These are phyloP conservation scores for Talaromyces proteolyticus DNA, from an alignment of 495 filamentous ascomycete genomes.

Conservation along the genomic window DNA sequence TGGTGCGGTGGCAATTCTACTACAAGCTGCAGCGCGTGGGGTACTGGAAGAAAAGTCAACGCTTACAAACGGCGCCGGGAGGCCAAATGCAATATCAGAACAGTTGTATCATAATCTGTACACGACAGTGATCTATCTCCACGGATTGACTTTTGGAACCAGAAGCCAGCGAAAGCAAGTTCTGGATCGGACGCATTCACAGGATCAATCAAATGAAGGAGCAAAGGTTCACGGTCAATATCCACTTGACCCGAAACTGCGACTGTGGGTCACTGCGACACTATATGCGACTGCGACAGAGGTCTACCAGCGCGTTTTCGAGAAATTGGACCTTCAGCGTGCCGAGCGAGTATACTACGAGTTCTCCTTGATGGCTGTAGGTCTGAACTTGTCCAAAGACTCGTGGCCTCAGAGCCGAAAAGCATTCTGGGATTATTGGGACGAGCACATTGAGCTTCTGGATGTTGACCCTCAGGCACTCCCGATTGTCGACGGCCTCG, in stretches of 20 bases:
- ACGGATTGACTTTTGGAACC: constrained; percentile 32
- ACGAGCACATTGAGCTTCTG: constrained; percentile 24
- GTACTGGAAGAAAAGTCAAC: constrained; percentile 19
- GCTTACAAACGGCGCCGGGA: constrained; percentile 3
- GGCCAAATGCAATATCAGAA: constrained; percentile 19
- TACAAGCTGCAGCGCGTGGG: constrained; percentile 33
- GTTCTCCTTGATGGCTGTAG: constrained; percentile 25
- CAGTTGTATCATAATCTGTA: constrained; percentile 30
- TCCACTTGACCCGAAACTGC: constrained; percentile 17
- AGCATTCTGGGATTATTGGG: constrained; percentile 38
- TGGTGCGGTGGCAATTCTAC: constrained; percentile 28
- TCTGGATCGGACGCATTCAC: constrained; percentile 20
- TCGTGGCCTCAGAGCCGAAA: constrained; percentile 27
- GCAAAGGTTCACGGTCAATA: constrained; percentile 8
- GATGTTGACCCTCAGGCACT: constrained; percentile 27
- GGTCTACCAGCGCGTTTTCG: constrained; percentile 38
- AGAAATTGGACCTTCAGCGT: constrained; percentile 26
- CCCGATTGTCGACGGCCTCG: constrained; percentile 24
- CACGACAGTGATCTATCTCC: constrained; percentile 30
- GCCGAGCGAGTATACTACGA: constrained; percentile 32
- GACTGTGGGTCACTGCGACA: constrained; percentile 34
- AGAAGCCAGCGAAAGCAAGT: constrained; percentile 25
- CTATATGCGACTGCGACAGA: constrained; percentile 37
- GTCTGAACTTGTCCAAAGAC: constrained; percentile 20
- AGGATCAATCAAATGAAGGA: constrained; percentile 5